Evolutionary conservation across 2,329 filamentous ascomycete species (phyloP), one percentile per base, ranked within the genome.

Genomic region (Macrophomina phaseolina): DNA sequence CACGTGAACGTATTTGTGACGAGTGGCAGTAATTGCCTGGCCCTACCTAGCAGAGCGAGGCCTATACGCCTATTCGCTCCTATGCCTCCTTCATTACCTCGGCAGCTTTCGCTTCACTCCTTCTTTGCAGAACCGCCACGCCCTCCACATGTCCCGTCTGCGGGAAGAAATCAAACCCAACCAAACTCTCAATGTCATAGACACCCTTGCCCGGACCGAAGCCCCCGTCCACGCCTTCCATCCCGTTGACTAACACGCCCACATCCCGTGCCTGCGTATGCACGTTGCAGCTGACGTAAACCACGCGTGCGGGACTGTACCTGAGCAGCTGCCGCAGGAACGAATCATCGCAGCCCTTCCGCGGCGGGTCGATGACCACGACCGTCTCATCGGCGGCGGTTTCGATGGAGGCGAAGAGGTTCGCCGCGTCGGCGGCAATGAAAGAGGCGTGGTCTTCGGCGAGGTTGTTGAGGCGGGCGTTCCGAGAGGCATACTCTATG

Each of bases 271-370:
- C 95, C 84, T 98, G 95, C 8, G 94, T 98, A 77, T 99, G 95
- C 70, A 99, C 95, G 75, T 99, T 99, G 74, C 95, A 99, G 76
- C 92, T 97, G 48, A 99, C 94, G 77, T 99, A 99, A 4, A 97
- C 88, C 11, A 99, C 88, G 67, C 95, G 85, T 70, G 85, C 85
- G 0, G 95, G 94, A 0, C 86, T 91, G 73, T 92, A 97, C 5
- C 82, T 79, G 64, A 97, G 81, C 73, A 99, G 80, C 81, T 99
- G 95, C 16, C 83, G 79, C 49, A 99, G 81, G 78, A 99, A 99
- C 70, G 87, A 87, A 56, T 89, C 88, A 73, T 97, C 94, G 76
- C 95, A 98, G 9, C 95, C 95, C 79, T 98, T 99, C 51, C 95
- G 87, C 6, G 95, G 94, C n/a, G 95, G 95, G 76, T 99, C 95